These are phyloP conservation scores for Tardiomyces blankii DNA, from an alignment of 1,139 yeast species.

Conservation along the genomic window DNA sequence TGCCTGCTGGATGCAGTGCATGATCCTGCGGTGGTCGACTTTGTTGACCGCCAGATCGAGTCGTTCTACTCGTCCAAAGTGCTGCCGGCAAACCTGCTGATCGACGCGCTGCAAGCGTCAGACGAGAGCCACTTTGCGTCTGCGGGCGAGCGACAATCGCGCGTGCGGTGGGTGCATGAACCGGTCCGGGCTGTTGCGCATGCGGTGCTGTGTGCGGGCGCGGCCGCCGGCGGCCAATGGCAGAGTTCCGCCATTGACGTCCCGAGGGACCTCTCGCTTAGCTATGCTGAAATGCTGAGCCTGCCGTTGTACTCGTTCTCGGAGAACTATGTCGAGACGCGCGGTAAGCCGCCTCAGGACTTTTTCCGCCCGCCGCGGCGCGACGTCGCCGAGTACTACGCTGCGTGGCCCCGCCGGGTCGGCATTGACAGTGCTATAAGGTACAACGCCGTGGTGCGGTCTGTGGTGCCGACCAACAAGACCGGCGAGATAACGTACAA, in stretches of 20 bases:
- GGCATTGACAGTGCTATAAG: conserved; percentile 11
- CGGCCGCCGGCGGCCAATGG: conserved; percentile 28
- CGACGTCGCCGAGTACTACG: conserved; percentile 22
- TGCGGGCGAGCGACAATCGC: conserved; percentile 12
- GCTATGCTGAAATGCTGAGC: conserved; percentile 28
- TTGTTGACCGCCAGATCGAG: conserved; percentile 11
- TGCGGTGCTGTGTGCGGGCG: conserved; percentile 19
- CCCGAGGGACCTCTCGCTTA: conserved; percentile 16
- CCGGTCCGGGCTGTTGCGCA: conserved; percentile 10
- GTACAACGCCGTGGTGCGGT: conserved; percentile 1
- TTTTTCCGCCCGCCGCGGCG: conserved; percentile 21
- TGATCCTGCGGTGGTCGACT: conserved; percentile 12
- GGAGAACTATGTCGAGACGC: conserved; percentile 11
- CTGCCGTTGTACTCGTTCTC: conserved; percentile 24
- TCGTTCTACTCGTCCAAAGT: conserved; percentile 18
- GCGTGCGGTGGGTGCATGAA: conserved; percentile 17
- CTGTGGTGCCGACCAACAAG: background rate
- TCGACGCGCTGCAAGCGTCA: conserved; percentile 22
- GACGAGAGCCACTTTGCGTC: conserved; percentile 19
- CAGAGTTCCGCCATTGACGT: conserved; percentile 13
- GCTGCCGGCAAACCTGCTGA: conserved; percentile 19
- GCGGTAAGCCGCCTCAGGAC: conserved; percentile 10
- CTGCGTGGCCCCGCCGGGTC: conserved; percentile 16
- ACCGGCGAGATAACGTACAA: conserved; percentile 1
- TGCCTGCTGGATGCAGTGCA: conserved; percentile 16